Evolutionary conservation across 805 yeast genomes (phyloP).

Genomic region (Lachancea mirantina): DNA sequence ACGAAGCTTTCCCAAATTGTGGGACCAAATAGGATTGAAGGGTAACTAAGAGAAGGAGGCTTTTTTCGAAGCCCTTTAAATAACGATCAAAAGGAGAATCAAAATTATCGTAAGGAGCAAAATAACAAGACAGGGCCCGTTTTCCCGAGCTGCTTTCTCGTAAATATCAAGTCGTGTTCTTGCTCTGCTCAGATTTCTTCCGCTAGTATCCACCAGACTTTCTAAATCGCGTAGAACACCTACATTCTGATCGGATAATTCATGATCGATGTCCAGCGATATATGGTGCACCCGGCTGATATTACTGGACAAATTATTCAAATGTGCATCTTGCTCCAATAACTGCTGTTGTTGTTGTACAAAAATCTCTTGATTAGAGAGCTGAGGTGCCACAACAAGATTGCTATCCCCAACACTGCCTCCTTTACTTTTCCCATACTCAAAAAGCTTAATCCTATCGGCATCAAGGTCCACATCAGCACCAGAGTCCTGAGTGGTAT

Average conservation of each 20-base stretch:
- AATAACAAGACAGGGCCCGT: slow-evolving; percentile 45
- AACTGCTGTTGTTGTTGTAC: slow-evolving; percentile 43
- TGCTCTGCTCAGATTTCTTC: slow-evolving; percentile 37
- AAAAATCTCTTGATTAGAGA: slow-evolving; percentile 33
- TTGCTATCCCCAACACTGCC: not conserved
- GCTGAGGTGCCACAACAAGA: slow-evolving; percentile 5
- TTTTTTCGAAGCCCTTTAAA: too few relatives aligned
- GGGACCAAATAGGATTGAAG: too few relatives aligned
- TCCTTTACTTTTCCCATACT: not conserved
- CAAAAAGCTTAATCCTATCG: slow-evolving; percentile 6
- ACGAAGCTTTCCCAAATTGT: too few relatives aligned
- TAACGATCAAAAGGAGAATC: slow-evolving; percentile 34
- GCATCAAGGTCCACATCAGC: slow-evolving; percentile 9
- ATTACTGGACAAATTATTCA: slow-evolving; percentile 36
- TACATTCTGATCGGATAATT: slow-evolving; percentile 42
- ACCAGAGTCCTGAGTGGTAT: slow-evolving; percentile 1
- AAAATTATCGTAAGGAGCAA: slow-evolving; percentile 38
- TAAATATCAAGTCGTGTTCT: slow-evolving; percentile 34
- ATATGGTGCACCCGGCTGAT: slow-evolving; percentile 40
- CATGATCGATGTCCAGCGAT: slow-evolving; percentile 41
- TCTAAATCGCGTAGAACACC: slow-evolving; percentile 43
- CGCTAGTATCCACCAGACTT: slow-evolving; percentile 37
- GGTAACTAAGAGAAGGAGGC: too few relatives aligned
- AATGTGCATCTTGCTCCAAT: slow-evolving; percentile 39
- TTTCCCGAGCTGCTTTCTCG: slow-evolving; percentile 37